Conservation (phyloP, 352 stramenopile species). For the Phytophthora megakarya region DNA sequence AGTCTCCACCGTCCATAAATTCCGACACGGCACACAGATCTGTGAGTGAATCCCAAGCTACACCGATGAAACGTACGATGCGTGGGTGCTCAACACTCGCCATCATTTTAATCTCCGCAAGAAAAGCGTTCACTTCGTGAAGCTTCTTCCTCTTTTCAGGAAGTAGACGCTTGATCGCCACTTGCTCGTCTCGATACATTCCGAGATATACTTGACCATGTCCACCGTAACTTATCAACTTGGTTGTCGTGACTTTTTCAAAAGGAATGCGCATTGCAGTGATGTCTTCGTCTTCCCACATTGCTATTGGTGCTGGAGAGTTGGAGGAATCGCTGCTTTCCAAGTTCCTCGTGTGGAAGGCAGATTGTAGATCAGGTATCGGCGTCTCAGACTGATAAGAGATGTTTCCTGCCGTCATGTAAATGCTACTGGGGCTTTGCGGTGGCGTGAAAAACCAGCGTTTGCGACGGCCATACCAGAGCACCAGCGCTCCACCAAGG, state of each 20-base stretch:
- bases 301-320: neutral
- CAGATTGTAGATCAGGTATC: neutral
- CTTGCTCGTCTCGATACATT: conserved; percentile 30
- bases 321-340: conserved; percentile 9
- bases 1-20: conserved; percentile 48
- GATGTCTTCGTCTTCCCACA: conserved; percentile 38
- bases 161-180: conserved; percentile 51
- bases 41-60: conserved; percentile 49
- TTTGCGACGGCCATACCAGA: conserved; percentile 12
- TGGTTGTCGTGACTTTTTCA: conserved; percentile 33
- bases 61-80: conserved; percentile 46
- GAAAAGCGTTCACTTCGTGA: conserved; percentile 42
- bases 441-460: neutral
- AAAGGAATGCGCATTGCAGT: conserved; percentile 33
- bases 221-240: conserved; percentile 40
- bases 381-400: neutral
- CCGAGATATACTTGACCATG: conserved; percentile 48
- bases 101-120: conserved; percentile 52
- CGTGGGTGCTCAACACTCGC: conserved; percentile 38
- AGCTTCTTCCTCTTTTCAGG: conserved; percentile 17
- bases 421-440: neutral
- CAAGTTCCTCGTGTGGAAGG: conserved; percentile 13
- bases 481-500: neutral
- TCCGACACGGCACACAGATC: conserved; percentile 45
- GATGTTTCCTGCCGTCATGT: conserved; percentile 4